Base-by-base conservation (phyloP, 495 filamentous ascomycete species). In the Acidomyces sp. region DNA sequence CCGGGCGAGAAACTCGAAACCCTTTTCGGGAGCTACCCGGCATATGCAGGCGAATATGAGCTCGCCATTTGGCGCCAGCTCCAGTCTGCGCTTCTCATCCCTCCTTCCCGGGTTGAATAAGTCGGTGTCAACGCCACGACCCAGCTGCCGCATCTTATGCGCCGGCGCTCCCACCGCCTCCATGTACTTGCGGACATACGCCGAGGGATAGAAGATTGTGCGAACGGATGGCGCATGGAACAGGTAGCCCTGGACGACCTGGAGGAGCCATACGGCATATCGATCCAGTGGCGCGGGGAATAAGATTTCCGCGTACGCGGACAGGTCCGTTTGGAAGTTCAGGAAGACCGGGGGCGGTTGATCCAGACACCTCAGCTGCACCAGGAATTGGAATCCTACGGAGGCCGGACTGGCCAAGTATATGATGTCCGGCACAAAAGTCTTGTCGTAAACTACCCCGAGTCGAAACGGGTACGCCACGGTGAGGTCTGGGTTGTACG, bases 291-390 rank as follows among this genome's bases (percentile, higher is more conserved):
- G 71, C 22, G 62, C 54, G 0, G 72, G 72, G 31, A 80, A 73
- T 20, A 80, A 57, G 41, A 80, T 71, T 37, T 67, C 64, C 50
- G 69, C 68, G 47, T 80, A 80, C 10, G 72, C 69, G 0, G 72
- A 70, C 4, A 80, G 60, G 53, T 80, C 74, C 0, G 74, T 80
- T 49, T 80, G 74, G 48, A 76, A 78, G 51, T 78, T 80, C 43
- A 74, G 64, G 30, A 78, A 58, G 0, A 73, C 56, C 3, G 71
- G 68, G 0, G 71, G 62, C 20, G 70, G 67, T 31, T 62, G 56
- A 11, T 59, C 56, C 13, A 71, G 61, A 43, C 75, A 67, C 34
- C 70, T 69, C 18, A 72, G 63, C 45, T 77, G 63, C 35, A 77
- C 60, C 43, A 78, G 63, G 45, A 78, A 66, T 44, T 78, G 74